These are phyloP conservation scores for Ricinus communis DNA, from an alignment of 345 rosid genomes.

Conservation along the genomic window DNA sequence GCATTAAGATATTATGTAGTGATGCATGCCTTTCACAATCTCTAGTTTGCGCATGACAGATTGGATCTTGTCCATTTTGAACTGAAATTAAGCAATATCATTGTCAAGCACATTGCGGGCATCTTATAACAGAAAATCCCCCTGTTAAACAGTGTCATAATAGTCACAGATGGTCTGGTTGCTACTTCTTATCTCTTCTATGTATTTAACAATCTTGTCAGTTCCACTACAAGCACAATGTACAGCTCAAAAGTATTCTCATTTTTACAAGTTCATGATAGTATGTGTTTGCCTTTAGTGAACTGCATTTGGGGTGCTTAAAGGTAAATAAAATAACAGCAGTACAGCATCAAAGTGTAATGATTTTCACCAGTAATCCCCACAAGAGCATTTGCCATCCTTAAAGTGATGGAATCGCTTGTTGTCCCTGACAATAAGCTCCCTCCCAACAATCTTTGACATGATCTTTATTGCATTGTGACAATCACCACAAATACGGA, in stretches of 20 bases:
- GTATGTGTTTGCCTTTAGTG: no score
- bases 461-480: slow-evolving; percentile 64
- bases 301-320: neutral
- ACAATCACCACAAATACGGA: slow-evolving; percentile 68
- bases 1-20: neutral
- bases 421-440: slow-evolving; percentile 63
- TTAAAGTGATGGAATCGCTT: slow-evolving; percentile 65
- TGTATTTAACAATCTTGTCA: neutral
- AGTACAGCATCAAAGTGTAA: neutral
- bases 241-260: neutral
- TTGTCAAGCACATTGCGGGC: no score
- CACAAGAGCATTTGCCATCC: slow-evolving; percentile 59
- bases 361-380: slow-evolving; percentile 51
- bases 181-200: no score
- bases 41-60: neutral
- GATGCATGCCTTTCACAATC: neutral
- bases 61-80: neutral
- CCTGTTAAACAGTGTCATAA: neutral
- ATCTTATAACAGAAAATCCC: no score
- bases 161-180: neutral
- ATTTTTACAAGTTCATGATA: no score
- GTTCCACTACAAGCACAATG: neutral
- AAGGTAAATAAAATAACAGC: neutral
- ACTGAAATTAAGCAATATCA: no score
- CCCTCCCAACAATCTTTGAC: slow-evolving; percentile 64